Conservation (phyloP, 78 protist species). For the Protostelium mycophagum region DNA sequence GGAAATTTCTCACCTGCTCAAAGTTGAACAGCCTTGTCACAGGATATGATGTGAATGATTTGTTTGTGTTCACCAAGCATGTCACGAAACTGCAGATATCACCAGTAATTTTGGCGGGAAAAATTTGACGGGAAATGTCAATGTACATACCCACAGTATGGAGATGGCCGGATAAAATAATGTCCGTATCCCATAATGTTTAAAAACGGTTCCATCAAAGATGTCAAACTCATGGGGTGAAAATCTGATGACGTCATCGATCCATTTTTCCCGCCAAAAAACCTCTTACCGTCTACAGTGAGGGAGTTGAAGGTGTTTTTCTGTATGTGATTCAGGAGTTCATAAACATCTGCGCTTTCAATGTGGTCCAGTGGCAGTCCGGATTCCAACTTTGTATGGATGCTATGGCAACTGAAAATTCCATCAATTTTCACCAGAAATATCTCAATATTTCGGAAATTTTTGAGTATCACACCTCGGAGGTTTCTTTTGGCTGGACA, state of each 20-base stretch:
- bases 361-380: neutral
- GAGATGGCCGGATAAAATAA: conserved; percentile 3
- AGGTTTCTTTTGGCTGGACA: neutral
- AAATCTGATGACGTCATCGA: neutral
- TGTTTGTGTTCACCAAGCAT: neutral
- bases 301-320: neutral
- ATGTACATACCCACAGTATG: conserved; percentile 14
- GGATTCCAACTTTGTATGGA: neutral
- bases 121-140: too few relatives aligned
- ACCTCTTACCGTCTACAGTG: neutral
- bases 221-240: neutral
- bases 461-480: neutral
- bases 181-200: conserved; percentile 17
- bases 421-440: neutral
- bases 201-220: conserved; percentile 1
- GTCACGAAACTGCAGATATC: neutral
- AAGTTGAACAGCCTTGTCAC: neutral
- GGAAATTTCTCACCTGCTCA: neutral
- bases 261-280: neutral
- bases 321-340: neutral
- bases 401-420: neutral
- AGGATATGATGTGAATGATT: neutral
- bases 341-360: neutral
- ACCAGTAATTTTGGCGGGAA: too few relatives aligned
- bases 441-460: conserved; percentile 1